A percentile compares a stretch with the other conserved stretches of the same genome.
These are phyloP conservation scores for Boletus subparvulus DNA, from an alignment of 768 basidiomycete species.

Conservation along the genomic window DNA sequence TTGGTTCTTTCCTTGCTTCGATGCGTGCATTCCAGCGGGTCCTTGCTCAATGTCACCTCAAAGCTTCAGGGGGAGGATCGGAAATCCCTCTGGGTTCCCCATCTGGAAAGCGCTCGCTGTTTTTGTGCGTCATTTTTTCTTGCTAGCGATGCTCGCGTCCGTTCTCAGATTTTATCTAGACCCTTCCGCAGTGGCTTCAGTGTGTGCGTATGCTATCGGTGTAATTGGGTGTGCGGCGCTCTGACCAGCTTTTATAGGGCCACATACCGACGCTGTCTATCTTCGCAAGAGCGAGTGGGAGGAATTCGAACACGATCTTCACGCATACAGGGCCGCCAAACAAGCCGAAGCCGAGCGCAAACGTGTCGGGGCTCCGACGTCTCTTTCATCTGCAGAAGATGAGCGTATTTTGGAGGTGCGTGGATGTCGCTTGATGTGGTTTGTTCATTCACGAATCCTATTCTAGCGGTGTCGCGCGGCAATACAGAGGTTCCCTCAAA, in stretches of 20 bases:
- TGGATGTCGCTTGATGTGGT: neutral
- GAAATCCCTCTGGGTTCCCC: constrained; percentile 19
- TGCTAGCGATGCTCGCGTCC: neutral
- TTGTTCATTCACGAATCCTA: neutral
- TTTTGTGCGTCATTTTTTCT: constrained; percentile 19
- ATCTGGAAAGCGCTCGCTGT: constrained; percentile 20
- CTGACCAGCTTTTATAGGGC: constrained; percentile 18
- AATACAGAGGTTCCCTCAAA: constrained; percentile 1
- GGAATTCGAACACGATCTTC: constrained; percentile 1
- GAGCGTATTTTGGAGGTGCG: constrained; percentile 2
- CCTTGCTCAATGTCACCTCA: constrained; percentile 3
- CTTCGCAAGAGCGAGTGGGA: constrained; percentile 24
- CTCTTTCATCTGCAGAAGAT: neutral
- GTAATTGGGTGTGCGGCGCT: no score
- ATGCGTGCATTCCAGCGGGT: constrained; percentile 9
- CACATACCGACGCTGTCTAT: neutral
- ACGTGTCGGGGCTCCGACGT: neutral
- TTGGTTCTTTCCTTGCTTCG: neutral
- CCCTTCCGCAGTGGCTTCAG: neutral
- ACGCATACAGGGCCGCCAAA: neutral
- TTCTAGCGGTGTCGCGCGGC: constrained; percentile 5
- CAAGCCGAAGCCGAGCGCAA: neutral
- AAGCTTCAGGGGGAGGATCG: neutral
- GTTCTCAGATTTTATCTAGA: constrained; percentile 1
- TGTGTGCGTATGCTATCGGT: constrained; percentile 16